Evolutionary conservation across 495 filamentous ascomycete species (phyloP).

Genomic region (Stereocaulon alpinum): DNA sequence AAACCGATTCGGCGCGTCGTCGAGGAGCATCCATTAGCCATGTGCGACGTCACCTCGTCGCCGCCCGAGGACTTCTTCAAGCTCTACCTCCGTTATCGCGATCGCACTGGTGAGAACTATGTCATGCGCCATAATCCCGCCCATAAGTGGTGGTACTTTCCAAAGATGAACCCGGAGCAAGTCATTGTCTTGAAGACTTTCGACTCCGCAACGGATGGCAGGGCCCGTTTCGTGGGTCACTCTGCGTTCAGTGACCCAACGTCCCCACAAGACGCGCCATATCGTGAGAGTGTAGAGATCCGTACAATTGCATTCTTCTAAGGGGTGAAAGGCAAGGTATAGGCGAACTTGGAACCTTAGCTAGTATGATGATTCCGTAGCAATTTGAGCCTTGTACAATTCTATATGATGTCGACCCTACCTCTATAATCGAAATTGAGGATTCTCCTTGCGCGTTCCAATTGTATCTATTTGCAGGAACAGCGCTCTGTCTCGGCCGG

Average conservation of each 20-base stretch:
- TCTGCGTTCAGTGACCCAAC: background rate
- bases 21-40: slow-evolving; percentile 27
- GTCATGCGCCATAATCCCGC: slow-evolving; percentile 22
- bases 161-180: slow-evolving; percentile 23
- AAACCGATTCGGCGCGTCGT: slow-evolving; percentile 24
- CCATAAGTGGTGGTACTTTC: slow-evolving; percentile 30
- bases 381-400: no score
- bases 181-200: slow-evolving; percentile 27
- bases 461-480: no score
- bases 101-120: slow-evolving; percentile 30
- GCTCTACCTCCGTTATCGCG: slow-evolving; percentile 26
- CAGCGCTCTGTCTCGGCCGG: no score
- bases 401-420: no score
- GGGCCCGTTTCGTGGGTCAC: background rate
- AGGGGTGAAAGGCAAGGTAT: background rate
- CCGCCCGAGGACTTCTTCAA: slow-evolving; percentile 27
- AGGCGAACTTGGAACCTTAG: background rate
- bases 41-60: slow-evolving; percentile 26
- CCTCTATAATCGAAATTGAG: no score
- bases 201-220: slow-evolving; percentile 4
- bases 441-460: no score
- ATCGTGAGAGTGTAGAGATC: slow-evolving; percentile 2
- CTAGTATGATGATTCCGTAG: no score
- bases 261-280: background rate
- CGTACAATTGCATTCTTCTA: background rate